Conservation (phyloP, 768 basidiomycete species). For the Gymnopilus dilepis region DNA sequence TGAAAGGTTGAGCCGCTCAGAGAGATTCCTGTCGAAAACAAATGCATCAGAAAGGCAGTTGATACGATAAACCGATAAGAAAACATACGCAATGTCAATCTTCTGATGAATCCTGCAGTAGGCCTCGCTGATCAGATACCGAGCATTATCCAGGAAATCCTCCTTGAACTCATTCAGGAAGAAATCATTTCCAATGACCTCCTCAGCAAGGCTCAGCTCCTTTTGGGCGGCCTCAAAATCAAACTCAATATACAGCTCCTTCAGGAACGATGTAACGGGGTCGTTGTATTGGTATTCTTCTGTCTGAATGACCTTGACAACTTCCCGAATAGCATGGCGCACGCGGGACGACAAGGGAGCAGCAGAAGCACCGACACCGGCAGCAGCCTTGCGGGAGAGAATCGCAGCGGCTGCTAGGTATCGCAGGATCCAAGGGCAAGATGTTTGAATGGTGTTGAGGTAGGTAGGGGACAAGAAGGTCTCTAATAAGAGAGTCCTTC, state of each 20-base stretch:
- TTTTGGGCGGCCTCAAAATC: slow-evolving; percentile 95
- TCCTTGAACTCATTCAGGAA: slow-evolving; percentile 91
- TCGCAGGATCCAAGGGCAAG: slow-evolving; percentile 92
- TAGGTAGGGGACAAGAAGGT: slow-evolving; percentile 96
- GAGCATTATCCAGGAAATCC: slow-evolving; percentile 95
- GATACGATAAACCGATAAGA: neutral
- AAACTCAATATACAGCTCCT: slow-evolving; percentile 93
- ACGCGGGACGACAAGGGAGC: slow-evolving; percentile 69
- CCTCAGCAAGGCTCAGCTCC: slow-evolving; percentile 77
- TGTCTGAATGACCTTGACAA: slow-evolving; percentile 92
- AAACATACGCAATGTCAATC: slow-evolving; percentile 78
- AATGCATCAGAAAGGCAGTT: neutral
- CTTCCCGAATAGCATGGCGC: slow-evolving; percentile 86
- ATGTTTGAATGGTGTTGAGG: slow-evolving; percentile 98
- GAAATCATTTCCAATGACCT: slow-evolving; percentile 89
- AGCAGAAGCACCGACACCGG: slow-evolving; percentile 47
- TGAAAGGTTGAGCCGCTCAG: slow-evolving; percentile 91
- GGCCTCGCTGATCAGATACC: slow-evolving; percentile 95
- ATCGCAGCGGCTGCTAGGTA: slow-evolving; percentile 95
- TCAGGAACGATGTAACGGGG: slow-evolving; percentile 91
- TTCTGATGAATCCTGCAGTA: slow-evolving; percentile 97
- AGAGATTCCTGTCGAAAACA: slow-evolving; percentile 70
- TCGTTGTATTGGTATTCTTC: slow-evolving; percentile 97
- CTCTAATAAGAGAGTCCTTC: slow-evolving; percentile 90
- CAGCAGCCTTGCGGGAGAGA: slow-evolving; percentile 80